phyloP scores from a whole-genome alignment of 208 protist species.

The Porcisia deanei region DNA sequence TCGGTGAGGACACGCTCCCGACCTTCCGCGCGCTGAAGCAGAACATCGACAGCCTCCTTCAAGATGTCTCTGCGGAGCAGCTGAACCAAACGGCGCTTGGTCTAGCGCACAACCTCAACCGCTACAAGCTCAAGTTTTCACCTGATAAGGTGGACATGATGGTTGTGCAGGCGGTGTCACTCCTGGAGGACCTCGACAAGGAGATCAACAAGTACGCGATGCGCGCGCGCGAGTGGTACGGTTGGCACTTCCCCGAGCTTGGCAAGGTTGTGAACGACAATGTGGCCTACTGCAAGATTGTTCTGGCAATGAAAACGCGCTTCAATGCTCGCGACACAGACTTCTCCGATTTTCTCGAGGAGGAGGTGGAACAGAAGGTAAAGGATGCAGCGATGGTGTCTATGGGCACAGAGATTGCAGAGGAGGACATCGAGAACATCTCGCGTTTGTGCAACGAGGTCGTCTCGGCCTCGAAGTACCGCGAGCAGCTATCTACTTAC shows the following conservation, averaged over 20 bases:
- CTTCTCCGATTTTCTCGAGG: conserved; percentile 95
- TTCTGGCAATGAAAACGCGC: conserved; percentile 91
- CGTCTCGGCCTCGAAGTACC: conserved; percentile 94
- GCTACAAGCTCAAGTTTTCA: conserved; percentile 99
- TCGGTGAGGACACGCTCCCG: conserved; percentile 86
- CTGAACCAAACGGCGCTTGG: conserved; percentile 96
- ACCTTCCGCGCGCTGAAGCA: conserved; percentile 95
- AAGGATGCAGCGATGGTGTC: conserved; percentile 97
- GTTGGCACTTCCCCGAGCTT: conserved; percentile 99
- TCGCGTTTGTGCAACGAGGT: conserved; percentile 91
- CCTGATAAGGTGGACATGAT: conserved; percentile 99
- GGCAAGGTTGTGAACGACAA: conserved; percentile 98
- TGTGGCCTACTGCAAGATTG: conserved; percentile 95
- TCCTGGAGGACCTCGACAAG: conserved; percentile 99
- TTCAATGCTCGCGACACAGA: conserved; percentile 91
- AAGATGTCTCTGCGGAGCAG: conserved; percentile 87
- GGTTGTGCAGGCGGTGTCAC: conserved; percentile 99
- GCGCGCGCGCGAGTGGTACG: conserved; percentile 99
- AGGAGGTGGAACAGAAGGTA: conserved; percentile 95
- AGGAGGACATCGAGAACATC: conserved; percentile 97
- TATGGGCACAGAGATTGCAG: conserved; percentile 98
- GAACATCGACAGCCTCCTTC: conserved; percentile 93
- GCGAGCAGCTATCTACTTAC: conserved; percentile 96
- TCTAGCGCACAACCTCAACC: conserved; percentile 98
- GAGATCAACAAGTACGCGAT: conserved; percentile 99